Evolutionary conservation across 805 yeast species (phyloP).

Genomic region (Metschnikowia henanensis): DNA sequence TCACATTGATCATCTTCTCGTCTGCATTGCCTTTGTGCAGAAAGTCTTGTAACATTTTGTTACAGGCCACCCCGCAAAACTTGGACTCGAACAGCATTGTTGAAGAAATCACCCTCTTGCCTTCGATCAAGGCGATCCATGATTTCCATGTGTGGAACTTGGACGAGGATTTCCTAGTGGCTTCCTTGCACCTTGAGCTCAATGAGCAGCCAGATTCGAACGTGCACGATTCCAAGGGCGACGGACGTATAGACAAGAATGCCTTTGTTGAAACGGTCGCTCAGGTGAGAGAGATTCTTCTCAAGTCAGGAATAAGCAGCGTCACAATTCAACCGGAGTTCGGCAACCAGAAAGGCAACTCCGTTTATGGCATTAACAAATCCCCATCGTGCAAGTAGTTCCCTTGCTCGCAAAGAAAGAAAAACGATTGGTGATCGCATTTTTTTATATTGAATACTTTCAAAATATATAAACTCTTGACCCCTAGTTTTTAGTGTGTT

Average conservation of each 20-base stretch:
- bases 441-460: not conserved
- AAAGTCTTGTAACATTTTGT: slow-evolving; percentile 79
- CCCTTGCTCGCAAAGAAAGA: too few species aligned
- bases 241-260: slow-evolving; percentile 37
- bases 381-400: slow-evolving; percentile 15
- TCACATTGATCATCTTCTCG: slow-evolving; percentile 85
- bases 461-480: not conserved
- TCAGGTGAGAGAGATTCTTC: slow-evolving; percentile 75
- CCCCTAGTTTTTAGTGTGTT: too few species aligned
- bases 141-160: slow-evolving; percentile 97
- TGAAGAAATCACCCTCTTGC: slow-evolving; percentile 61
- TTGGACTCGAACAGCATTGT: slow-evolving; percentile 75
- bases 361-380: slow-evolving; percentile 33
- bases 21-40: slow-evolving; percentile 90
- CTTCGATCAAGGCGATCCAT: slow-evolving; percentile 82
- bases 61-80: slow-evolving; percentile 91
- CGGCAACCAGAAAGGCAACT: slow-evolving; percentile 19
- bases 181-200: slow-evolving; percentile 85
- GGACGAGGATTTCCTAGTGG: slow-evolving; percentile 82
- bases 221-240: slow-evolving; percentile 50
- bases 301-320: slow-evolving; percentile 82
- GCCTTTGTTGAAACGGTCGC: slow-evolving; percentile 67
- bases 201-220: slow-evolving; percentile 19
- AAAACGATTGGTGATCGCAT: not conserved
- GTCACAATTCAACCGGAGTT: slow-evolving; percentile 98